Percentiles rank a stretch among this genome's conserved stretches.
Evolutionary conservation across 2,329 filamentous ascomycete species (phyloP).

Genomic region (Fusarium albidum): DNA sequence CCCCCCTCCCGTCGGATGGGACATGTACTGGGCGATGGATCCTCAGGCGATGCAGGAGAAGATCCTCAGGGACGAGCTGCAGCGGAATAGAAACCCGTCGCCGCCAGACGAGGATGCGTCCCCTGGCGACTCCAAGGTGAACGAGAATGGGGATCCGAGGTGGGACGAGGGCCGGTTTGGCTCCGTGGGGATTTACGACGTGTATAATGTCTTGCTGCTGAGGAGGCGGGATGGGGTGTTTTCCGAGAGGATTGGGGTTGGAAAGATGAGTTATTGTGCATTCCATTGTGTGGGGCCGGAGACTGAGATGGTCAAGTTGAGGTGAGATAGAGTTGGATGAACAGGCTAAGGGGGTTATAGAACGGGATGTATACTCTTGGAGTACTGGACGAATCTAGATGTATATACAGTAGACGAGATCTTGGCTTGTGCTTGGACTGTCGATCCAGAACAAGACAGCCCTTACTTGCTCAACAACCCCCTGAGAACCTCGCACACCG

Average conservation of each 20-base stretch:
- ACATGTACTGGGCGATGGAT: constrained; percentile 15
- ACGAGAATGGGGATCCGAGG: constrained; percentile 14
- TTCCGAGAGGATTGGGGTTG: too few species aligned
- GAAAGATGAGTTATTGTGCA: too few species aligned
- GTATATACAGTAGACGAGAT: too few species aligned
- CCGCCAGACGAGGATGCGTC: not conserved
- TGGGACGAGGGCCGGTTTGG: constrained; percentile 19
- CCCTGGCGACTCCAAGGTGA: not conserved
- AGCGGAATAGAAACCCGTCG: not conserved
- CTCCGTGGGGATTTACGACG: not conserved
- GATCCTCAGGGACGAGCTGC: constrained; percentile 9
- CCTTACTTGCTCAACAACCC: not conserved
- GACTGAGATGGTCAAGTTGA: too few species aligned
- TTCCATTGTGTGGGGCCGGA: too few species aligned
- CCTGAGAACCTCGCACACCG: constrained; percentile 42
- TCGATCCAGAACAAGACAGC: too few species aligned
- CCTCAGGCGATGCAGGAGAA: constrained; percentile 7
- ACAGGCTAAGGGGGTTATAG: too few species aligned
- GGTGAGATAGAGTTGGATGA: too few species aligned
- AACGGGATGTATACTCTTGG: too few species aligned
- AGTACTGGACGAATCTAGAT: too few species aligned
- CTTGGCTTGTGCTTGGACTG: too few species aligned
- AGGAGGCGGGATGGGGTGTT: not conserved
- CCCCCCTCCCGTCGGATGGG: constrained; percentile 5
- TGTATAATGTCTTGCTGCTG: constrained; percentile 12